A percentile compares a stretch with the other conserved stretches of the same genome.
These are phyloP conservation scores for Ophiosphaerella herpotricha DNA, from an alignment of 2,329 filamentous ascomycete genomes.

Conservation along the genomic window DNA sequence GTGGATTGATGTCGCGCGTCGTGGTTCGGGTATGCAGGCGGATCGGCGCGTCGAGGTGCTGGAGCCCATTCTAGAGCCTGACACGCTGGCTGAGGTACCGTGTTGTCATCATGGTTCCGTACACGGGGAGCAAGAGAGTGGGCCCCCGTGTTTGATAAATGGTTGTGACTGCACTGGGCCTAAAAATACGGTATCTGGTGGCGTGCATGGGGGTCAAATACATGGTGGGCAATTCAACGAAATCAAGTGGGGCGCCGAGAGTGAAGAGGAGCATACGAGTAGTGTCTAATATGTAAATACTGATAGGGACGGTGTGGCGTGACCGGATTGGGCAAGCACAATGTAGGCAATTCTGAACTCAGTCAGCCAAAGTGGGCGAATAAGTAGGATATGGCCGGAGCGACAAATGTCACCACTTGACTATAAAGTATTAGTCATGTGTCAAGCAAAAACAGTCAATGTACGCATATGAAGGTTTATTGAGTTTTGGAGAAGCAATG, in stretches of 20 bases:
- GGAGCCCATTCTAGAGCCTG: slow-evolving; percentile 12
- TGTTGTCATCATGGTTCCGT: no score
- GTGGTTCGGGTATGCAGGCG: slow-evolving; percentile 2
- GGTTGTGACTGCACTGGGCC: slow-evolving; percentile 10
- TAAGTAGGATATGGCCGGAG: no score
- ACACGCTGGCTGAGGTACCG: not conserved
- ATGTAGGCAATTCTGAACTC: no score
- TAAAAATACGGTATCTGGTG: not conserved
- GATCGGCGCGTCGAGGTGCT: slow-evolving; percentile 9
- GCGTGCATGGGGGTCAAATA: not conserved
- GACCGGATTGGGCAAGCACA: not conserved
- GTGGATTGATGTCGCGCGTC: slow-evolving; percentile 10
- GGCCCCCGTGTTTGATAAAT: no score
- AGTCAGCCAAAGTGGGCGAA: no score
- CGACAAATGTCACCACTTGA: no score
- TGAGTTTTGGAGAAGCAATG: slow-evolving; percentile 10
- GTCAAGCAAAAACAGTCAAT: not conserved
- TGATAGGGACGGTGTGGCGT: not conserved
- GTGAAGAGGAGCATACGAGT: no score
- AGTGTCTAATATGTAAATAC: not conserved
- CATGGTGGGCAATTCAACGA: no score
- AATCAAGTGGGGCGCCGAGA: no score
- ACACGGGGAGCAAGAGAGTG: slow-evolving; percentile 1
- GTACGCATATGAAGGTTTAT: not conserved
- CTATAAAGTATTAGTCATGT: not conserved